A percentile compares a stretch with the other conserved stretches of the same genome.
phyloP scores from a whole-genome alignment of 148 eudicot genomes.

The Rhododendron simsii region DNA sequence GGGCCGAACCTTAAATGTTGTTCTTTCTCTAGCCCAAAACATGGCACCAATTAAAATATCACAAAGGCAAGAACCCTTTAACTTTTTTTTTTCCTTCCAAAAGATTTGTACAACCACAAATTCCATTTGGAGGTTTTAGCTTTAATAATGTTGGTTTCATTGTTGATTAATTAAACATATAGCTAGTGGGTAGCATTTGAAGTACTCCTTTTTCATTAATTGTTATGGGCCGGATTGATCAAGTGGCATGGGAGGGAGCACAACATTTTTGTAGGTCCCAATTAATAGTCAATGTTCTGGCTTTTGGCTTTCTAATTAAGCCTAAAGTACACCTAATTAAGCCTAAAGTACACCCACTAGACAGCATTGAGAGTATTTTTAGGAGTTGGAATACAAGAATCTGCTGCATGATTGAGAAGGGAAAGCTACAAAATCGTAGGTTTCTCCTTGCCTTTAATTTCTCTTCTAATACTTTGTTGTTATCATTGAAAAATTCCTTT shows the following conservation, averaged over 20 bases:
- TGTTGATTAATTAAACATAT: constrained; percentile 21
- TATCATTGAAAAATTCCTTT: too few relatives aligned
- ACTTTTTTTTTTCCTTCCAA: neutral
- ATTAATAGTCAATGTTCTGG: constrained; percentile 19
- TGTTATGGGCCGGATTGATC: neutral
- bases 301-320: constrained; percentile 10
- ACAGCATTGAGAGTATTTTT: neutral
- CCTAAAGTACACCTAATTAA: neutral
- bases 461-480: too few relatives aligned
- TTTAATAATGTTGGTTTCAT: constrained; percentile 1
- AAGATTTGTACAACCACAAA: constrained; percentile 9
- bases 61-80: neutral
- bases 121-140: neutral
- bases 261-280: constrained; percentile 5
- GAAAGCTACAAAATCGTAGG: neutral
- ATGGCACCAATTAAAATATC: neutral
- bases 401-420: neutral
- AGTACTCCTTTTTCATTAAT: neutral
- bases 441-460: neutral
- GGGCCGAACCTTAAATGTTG: neutral
- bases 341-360: neutral
- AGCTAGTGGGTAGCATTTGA: constrained; percentile 31
- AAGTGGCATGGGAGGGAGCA: neutral
- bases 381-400: neutral
- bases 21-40: neutral